Base-by-base conservation (phyloP, 1,284 basidiomycete genomes). In the Chalciporus sp. region DNA sequence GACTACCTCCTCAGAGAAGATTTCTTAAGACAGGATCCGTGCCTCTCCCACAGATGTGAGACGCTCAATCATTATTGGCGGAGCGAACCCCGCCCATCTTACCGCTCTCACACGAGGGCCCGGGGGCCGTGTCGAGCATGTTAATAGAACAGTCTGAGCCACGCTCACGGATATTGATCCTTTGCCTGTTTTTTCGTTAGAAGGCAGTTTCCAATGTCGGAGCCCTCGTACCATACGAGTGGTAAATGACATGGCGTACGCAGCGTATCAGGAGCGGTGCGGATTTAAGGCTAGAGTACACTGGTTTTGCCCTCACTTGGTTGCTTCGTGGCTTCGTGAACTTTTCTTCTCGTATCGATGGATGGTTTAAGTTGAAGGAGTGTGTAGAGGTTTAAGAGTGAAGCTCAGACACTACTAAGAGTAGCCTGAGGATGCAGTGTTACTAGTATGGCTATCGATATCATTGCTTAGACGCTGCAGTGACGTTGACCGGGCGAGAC, bases 221-320 rank as follows among this genome's bases (percentile, higher is more conserved):
- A 17, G 7, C 9, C 35, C n/a, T 37, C 9, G 31, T 17, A 26
- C n/a, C 51, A 17, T 28, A 44, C 9, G 42, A 12, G 31, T 46
- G 47, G 59, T 40, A 59, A 52, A 59, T 53, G 40, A 52, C 11
- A 52, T 52, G 51, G 47, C 52, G 52, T 55, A 61, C 43, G 35
- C 14, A 37, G 44, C 29, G 41, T 47, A 28, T n/a, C 26, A 47
- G 42, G 40, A 27, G 46, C 43, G 46, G 40, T 20, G 37, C 41
- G 33, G 53, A 53, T 16, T 31, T 14, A 55, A 44, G 1, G 51
- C 65, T 53, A 47, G 48, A 42, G 49, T 20, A n/a, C 2, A 28
- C n/a, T 41, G 19, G 49, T 51, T 42, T 56, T 29, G 50, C 5
- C 23, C 23, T 20, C 6, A n/a, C 6, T 11, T 14, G 33, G 33